Evolutionary conservation across 2,329 filamentous ascomycete genomes (phyloP).

Genomic region (Xylaria sp.): DNA sequence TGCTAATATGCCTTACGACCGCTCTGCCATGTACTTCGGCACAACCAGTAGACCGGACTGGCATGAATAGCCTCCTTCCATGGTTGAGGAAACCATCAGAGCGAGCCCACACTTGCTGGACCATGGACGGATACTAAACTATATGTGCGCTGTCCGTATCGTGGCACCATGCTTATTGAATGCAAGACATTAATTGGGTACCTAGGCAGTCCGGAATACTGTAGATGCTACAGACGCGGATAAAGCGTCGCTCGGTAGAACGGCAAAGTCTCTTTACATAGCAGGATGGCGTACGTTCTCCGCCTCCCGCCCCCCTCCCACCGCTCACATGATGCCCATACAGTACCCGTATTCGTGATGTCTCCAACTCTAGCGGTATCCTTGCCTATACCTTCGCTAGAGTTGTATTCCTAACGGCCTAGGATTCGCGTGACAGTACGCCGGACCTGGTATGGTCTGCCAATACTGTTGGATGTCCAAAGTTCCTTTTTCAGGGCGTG

Average conservation of each 20-base stretch:
- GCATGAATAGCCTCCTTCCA: not conserved
- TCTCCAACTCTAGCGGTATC: constrained; percentile 5
- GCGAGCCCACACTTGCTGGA: not conserved
- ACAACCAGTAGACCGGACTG: not conserved
- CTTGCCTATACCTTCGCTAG: not conserved
- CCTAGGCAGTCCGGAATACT: not conserved
- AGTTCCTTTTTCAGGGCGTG: not conserved
- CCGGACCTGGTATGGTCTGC: not conserved
- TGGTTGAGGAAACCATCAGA: not conserved
- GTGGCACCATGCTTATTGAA: not conserved
- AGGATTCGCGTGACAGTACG: constrained; percentile 5
- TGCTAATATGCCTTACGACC: not conserved
- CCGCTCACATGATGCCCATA: not conserved
- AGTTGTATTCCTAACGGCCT: not conserved
- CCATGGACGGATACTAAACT: too few relatives aligned
- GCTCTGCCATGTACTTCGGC: too few relatives aligned
- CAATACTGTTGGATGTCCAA: not conserved
- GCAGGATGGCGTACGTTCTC: not conserved
- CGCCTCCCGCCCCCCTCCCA: too few relatives aligned
- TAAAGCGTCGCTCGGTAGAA: not conserved
- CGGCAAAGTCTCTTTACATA: not conserved
- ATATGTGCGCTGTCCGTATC: not conserved
- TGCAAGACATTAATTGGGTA: too few relatives aligned
- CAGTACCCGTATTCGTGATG: not conserved
- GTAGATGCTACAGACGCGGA: not conserved